Percentiles rank a stretch among this genome's conserved stretches.
phyloP scores from a whole-genome alignment of 2,329 filamentous ascomycete genomes.

The Penicillium sp. region DNA sequence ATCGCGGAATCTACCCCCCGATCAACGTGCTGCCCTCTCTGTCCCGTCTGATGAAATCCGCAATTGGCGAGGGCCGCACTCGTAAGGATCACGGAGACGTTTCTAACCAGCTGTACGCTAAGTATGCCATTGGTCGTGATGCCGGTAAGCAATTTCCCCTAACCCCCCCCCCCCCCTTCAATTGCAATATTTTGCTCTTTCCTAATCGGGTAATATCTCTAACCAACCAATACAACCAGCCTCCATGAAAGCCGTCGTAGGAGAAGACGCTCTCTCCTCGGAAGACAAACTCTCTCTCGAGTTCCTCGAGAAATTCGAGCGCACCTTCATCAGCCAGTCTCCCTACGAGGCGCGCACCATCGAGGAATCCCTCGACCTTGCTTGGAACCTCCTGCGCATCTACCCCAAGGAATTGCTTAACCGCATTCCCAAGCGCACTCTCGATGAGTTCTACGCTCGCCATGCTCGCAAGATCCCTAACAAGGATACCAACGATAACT shows the following conservation, averaged over 20 bases:
- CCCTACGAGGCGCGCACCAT: constrained; percentile 90
- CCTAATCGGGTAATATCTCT: too few species aligned
- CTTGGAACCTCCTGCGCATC: constrained; percentile 93
- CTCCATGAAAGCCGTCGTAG: constrained; percentile 98
- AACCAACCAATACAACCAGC: constrained; percentile 35
- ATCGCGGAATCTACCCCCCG: constrained; percentile 96
- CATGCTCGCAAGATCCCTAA: constrained; percentile 44
- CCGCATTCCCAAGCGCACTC: constrained; percentile 80
- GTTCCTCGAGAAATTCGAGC: constrained; percentile 98
- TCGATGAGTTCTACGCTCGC: constrained; percentile 80
- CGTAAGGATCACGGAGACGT: constrained; percentile 97
- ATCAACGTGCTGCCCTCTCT: constrained; percentile 98
- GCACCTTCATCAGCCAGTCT: constrained; percentile 87
- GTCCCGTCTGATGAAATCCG: constrained; percentile 99
- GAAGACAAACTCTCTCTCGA: constrained; percentile 98
- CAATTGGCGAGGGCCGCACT: constrained; percentile 95
- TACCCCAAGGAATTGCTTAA: constrained; percentile 98
- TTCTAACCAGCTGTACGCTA: constrained; percentile 98
- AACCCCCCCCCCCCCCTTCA: background rate
- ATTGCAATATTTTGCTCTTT: background rate
- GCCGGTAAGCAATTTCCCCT: constrained; percentile 52
- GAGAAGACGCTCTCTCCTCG: constrained; percentile 90
- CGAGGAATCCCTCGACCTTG: constrained; percentile 90
- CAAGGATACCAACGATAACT: constrained; percentile 51
- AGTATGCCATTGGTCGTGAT: constrained; percentile 98